These are phyloP conservation scores for Wickerhamiella sergipiensis DNA, from an alignment of 805 yeast genomes.

Conservation along the genomic window DNA sequence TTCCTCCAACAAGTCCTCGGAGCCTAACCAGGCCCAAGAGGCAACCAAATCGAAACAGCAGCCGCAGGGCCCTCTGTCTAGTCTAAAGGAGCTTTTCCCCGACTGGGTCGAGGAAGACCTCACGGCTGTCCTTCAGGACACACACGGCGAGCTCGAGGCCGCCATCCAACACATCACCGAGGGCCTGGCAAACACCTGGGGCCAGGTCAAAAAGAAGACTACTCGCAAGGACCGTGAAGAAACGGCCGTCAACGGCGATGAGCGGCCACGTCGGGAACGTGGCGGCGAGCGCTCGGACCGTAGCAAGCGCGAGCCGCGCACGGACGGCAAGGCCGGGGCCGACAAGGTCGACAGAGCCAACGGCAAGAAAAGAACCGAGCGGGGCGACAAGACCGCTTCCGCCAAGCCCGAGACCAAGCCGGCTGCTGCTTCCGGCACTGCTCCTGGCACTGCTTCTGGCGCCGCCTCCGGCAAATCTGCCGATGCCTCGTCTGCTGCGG, in stretches of 20 bases:
- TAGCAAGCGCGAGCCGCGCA: neutral
- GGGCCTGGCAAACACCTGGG: slow-evolving; percentile 88
- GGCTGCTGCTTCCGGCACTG: neutral
- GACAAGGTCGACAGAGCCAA: slow-evolving; percentile 8
- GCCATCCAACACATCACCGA: slow-evolving; percentile 81
- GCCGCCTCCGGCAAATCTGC: slow-evolving; percentile 8
- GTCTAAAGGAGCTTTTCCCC: slow-evolving; percentile 77
- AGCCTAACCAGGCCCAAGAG: slow-evolving; percentile 16
- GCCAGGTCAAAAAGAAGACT: slow-evolving; percentile 45
- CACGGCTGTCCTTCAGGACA: slow-evolving; percentile 58
- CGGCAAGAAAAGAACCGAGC: slow-evolving; percentile 11
- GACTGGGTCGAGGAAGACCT: slow-evolving; percentile 89
- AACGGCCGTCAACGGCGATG: neutral
- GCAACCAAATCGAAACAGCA: slow-evolving; percentile 23
- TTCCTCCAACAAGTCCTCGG: slow-evolving; percentile 3
- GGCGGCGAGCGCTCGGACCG: neutral
- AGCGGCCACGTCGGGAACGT: slow-evolving; percentile 1
- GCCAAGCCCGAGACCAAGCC: slow-evolving; percentile 11
- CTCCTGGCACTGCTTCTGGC: slow-evolving; percentile 1
- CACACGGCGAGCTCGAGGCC: slow-evolving; percentile 54
- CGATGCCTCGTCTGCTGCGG: slow-evolving; percentile 13
- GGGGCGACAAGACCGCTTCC: slow-evolving; percentile 8
- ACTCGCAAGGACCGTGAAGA: slow-evolving; percentile 39
- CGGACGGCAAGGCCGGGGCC: neutral
- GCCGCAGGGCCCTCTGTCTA: slow-evolving; percentile 28